Percentiles rank a stretch among this genome's conserved stretches.
Conservation (phyloP, 768 basidiomycete species). For the Collybia sordida region DNA sequence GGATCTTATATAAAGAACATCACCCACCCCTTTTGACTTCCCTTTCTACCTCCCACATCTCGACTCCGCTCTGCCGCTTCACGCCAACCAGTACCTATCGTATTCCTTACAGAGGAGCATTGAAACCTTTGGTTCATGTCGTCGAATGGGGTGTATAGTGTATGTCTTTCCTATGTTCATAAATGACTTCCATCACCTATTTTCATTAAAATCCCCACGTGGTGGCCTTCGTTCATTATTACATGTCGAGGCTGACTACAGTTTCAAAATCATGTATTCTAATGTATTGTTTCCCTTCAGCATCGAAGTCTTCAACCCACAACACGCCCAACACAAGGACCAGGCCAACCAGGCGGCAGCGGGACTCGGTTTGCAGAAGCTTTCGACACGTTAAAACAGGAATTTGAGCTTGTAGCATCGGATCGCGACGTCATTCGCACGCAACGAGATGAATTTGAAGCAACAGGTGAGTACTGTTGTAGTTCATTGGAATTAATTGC, state of each 20-base stretch:
- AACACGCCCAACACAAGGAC: conserved; percentile 14
- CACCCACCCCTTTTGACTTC: conserved; percentile 1
- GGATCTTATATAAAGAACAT: conserved; percentile 10
- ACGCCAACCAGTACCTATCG: conserved; percentile 5
- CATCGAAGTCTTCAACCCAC: conserved; percentile 8
- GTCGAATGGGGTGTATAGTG: conserved; percentile 4
- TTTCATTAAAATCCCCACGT: background rate
- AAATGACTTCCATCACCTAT: background rate
- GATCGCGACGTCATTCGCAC: conserved; percentile 57
- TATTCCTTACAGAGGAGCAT: background rate
- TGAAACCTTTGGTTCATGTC: background rate
- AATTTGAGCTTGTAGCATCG: conserved; percentile 69
- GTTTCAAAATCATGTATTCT: background rate
- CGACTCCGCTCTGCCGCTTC: background rate
- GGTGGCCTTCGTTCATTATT: background rate
- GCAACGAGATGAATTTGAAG: conserved; percentile 92
- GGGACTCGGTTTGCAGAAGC: conserved; percentile 57
- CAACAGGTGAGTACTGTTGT: conserved; percentile 60
- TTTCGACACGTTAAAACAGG: conserved; percentile 74
- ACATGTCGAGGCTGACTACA: background rate
- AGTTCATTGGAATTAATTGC: background rate
- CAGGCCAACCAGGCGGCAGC: conserved; percentile 40
- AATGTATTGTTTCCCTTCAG: background rate
- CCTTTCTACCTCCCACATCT: conserved; percentile 6
- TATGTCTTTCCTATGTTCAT: background rate